These are phyloP conservation scores for Dryadomyces sulphureus DNA, from an alignment of 2,329 filamentous ascomycete species.

Conservation along the genomic window DNA sequence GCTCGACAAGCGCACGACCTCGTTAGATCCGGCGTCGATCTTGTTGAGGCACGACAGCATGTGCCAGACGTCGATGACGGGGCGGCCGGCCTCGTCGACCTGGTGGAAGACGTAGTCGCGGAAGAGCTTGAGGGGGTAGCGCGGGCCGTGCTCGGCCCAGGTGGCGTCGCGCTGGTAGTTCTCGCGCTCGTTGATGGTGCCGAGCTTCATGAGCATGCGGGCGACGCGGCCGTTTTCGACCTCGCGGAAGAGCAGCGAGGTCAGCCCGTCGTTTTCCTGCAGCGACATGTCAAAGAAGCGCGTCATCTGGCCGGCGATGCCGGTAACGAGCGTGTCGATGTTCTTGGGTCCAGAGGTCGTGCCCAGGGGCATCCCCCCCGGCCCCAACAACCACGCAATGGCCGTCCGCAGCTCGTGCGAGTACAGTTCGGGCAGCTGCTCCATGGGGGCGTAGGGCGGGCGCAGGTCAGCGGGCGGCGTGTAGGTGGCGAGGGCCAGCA, in stretches of 20 bases:
- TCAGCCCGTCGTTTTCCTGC: constrained; percentile 65
- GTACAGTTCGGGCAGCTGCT: constrained; percentile 59
- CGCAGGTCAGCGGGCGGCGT: constrained; percentile 36
- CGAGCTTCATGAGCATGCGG: constrained; percentile 68
- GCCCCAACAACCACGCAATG: constrained; percentile 66
- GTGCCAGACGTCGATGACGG: constrained; percentile 76
- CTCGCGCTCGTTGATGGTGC: constrained; percentile 72
- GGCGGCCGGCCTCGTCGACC: constrained; percentile 70
- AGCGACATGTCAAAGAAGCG: constrained; percentile 62
- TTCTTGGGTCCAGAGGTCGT: constrained; percentile 35
- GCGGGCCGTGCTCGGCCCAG: constrained; percentile 87
- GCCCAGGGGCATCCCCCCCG: constrained; percentile 21
- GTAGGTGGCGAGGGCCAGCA: constrained; percentile 69
- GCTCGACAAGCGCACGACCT: constrained; percentile 73
- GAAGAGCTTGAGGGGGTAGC: constrained; percentile 88
- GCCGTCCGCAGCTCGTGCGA: constrained; percentile 66
- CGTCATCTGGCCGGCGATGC: constrained; percentile 65
- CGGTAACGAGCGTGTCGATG: constrained; percentile 64
- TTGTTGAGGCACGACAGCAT: constrained; percentile 81
- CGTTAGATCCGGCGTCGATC: constrained; percentile 76
- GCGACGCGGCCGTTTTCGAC: constrained; percentile 81
- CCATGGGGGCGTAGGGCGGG: constrained; percentile 48
- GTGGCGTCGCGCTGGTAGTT: constrained; percentile 47
- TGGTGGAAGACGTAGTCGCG: constrained; percentile 96
- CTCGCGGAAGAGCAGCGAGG: constrained; percentile 58